phyloP scores from a whole-genome alignment of 495 filamentous ascomycete genomes.

The Bombardia bombarda region DNA sequence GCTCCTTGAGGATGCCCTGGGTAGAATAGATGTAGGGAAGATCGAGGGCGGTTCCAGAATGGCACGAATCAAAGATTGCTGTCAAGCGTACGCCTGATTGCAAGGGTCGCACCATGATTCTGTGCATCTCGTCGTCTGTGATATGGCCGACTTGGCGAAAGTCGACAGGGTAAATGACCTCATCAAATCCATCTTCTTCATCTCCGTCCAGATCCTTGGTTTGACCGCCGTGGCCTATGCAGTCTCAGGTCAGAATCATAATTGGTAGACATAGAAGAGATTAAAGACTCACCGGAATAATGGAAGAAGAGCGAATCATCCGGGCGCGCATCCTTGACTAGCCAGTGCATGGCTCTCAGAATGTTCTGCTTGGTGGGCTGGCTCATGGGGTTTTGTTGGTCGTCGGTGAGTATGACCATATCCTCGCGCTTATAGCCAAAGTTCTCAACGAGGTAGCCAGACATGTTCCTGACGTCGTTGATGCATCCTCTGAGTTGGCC shows the following conservation, averaged over 20 bases:
- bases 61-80: conserved; percentile 97
- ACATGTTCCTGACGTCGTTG: conserved; percentile 93
- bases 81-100: conserved; percentile 82
- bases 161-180: conserved; percentile 96
- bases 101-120: conserved; percentile 84
- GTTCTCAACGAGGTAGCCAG: conserved; percentile 68
- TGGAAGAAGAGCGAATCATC: conserved; percentile 45
- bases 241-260: not conserved
- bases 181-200: conserved; percentile 90
- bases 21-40: conserved; percentile 97
- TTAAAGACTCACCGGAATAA: conserved; percentile 64
- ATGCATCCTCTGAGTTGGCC: conserved; percentile 85
- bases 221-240: conserved; percentile 39
- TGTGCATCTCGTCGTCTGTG: conserved; percentile 97
- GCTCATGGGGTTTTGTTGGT: conserved; percentile 33
- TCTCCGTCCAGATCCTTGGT: conserved; percentile 50
- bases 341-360: conserved; percentile 41
- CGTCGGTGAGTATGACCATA: conserved; percentile 45
- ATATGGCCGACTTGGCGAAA: conserved; percentile 85
- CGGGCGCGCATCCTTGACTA: conserved; percentile 35
- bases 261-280: not conserved
- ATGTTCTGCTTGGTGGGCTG: conserved; percentile 43
- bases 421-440: conserved; percentile 54
- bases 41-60: conserved; percentile 92
- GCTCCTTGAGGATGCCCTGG: conserved; percentile 91